Evolutionary conservation across 2,329 filamentous ascomycete genomes (phyloP), one percentile per base, ranked within the genome.

Genomic region (Ustulina deusta): DNA sequence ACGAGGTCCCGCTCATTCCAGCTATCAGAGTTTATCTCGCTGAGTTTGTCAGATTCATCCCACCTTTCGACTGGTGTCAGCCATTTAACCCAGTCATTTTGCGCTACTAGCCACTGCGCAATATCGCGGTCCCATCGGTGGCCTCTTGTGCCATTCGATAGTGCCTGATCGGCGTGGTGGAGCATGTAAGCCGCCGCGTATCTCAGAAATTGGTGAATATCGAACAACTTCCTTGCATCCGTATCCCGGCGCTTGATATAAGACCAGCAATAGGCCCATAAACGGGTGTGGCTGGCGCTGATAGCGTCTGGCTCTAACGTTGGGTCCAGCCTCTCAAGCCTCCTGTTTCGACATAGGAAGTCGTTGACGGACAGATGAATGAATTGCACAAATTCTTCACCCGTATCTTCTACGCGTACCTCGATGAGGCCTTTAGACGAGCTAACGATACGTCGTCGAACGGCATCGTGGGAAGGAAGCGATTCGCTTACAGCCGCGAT

Each of bases 191-290:
- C 11, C 22, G 32, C 9, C 1, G 51, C 61, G 6, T 63, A 57
- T 9, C 15, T 0, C 1, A 57, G 9, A 38, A 56, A 56, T 29
- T 1, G 3, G 27, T 20, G 13, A 29, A 11, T 38, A 17, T 17
- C 42, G 15, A 7, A 5, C 10, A 32, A 22, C 6, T 11, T 11
- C 34, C 29, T 60, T n/a, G 3, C 5, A 7, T 17, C 48, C 15
- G 6, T 13, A 58, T 32, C 15, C 15, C 32, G 15, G 27, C 13
- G 17, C 40, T 27, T 22, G 3, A 48, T 20, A 51, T 27, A 58
- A 40, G 52, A 57, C 61, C 61, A 49, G 61, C 61, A 63, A 32
- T 22, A 22, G 4, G 32, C 42, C 61, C 42, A 57, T 42, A 63
- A 32, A 42, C 22, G 20, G 17, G 29, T 42, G 6, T 63, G 52